Conservation (phyloP, 768 basidiomycete species). For the Leccinum incarnatum region DNA sequence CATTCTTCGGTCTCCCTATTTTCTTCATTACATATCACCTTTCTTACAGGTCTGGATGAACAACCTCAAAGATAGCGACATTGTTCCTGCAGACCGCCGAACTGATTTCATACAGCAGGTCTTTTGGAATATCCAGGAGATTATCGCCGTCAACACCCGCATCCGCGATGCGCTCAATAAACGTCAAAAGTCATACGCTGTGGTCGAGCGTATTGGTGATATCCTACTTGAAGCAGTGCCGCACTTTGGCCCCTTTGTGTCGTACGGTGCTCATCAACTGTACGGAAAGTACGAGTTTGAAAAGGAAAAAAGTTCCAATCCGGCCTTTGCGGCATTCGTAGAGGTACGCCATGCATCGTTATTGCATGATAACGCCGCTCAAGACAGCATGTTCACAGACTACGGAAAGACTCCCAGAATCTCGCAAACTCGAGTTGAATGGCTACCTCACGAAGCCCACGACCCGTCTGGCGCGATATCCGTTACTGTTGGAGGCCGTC, state of each 20-base stretch:
- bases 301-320: slow-evolving; percentile 93
- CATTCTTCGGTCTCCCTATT: not conserved
- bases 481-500: slow-evolving; percentile 87
- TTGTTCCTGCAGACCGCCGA: slow-evolving; percentile 73
- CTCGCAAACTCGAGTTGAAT: slow-evolving; percentile 94
- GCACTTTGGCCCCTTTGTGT: slow-evolving; percentile 89
- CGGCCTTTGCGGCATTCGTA: slow-evolving; percentile 91
- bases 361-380: not conserved
- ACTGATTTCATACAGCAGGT: slow-evolving; percentile 90
- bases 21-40: slow-evolving; percentile 1
- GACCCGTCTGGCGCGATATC: slow-evolving; percentile 95
- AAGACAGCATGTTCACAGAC: slow-evolving; percentile 43
- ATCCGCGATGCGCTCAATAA: slow-evolving; percentile 94
- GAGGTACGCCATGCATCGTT: slow-evolving; percentile 53
- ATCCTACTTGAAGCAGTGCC: slow-evolving; percentile 85
- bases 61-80: slow-evolving; percentile 70
- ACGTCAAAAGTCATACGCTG: slow-evolving; percentile 91
- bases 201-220: slow-evolving; percentile 91
- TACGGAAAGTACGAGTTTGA: slow-evolving; percentile 99
- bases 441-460: slow-evolving; percentile 98
- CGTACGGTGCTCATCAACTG: slow-evolving; percentile 93
- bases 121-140: slow-evolving; percentile 97
- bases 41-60: slow-evolving; percentile 78
- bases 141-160: slow-evolving; percentile 85
- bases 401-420: slow-evolving; percentile 91